Evolutionary conservation across 345 rosid genomes (phyloP).

Genomic region (Aquilaria malaccensis): DNA sequence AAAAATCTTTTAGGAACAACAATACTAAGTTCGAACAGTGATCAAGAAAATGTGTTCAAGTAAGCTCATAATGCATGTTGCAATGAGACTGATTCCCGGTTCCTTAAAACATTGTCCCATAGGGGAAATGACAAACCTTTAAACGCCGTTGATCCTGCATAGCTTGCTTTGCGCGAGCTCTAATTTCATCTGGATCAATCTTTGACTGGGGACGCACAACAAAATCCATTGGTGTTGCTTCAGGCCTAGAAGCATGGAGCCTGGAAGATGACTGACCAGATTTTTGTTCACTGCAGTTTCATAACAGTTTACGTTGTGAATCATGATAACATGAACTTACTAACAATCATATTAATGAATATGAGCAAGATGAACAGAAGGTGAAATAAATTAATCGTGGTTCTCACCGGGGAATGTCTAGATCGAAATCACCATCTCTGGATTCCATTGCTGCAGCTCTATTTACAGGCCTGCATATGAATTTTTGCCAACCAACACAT

Average conservation of each 20-base stretch:
- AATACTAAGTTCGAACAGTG: too few relatives aligned
- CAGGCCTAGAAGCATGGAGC: slow-evolving; percentile 78
- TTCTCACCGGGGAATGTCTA: slow-evolving; percentile 68
- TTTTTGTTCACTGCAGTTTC: slow-evolving; percentile 45
- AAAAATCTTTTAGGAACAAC: neutral
- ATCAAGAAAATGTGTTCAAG: too few relatives aligned
- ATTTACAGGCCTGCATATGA: slow-evolving; percentile 48
- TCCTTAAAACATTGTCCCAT: too few relatives aligned
- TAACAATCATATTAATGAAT: neutral
- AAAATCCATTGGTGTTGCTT: slow-evolving; percentile 93
- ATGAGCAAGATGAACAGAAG: neutral
- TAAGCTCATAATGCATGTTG: too few relatives aligned
- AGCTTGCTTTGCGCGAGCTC: slow-evolving; percentile 81
- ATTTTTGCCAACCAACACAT: neutral
- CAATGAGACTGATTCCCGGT: too few relatives aligned
- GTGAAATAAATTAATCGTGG: neutral
- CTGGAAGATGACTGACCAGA: slow-evolving; percentile 74
- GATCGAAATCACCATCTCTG: slow-evolving; percentile 84
- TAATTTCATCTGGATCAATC: slow-evolving; percentile 79
- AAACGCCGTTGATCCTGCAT: slow-evolving; percentile 87
- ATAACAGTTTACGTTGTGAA: slow-evolving; percentile 3
- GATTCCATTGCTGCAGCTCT: slow-evolving; percentile 70
- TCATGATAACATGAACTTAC: neutral
- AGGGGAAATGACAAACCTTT: slow-evolving; percentile 43
- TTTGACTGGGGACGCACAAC: slow-evolving; percentile 92